Conservation (phyloP, 441 rosid genomes). For the Mallotus japonicus region DNA sequence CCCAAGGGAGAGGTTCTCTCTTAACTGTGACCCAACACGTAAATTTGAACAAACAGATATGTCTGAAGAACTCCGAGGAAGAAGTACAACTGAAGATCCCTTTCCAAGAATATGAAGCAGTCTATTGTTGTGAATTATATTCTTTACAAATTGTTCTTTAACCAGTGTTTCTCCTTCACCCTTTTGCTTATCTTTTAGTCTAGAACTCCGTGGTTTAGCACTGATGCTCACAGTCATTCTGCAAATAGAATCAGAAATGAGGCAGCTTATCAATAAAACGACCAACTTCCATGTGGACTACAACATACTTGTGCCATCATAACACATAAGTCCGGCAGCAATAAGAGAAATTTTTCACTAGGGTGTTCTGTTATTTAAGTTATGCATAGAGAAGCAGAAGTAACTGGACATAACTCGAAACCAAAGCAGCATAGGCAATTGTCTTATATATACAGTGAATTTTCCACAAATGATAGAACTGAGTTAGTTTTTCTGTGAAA, state of each 20-base stretch:
- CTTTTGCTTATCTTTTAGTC: conserved; percentile 86
- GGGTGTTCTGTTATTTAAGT: not conserved
- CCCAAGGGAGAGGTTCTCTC: conserved; percentile 40
- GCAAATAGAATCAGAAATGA: conserved; percentile 34
- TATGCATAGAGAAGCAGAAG: not conserved
- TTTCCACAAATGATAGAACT: not conserved
- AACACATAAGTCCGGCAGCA: conserved; percentile 2
- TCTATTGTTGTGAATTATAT: conserved; percentile 60
- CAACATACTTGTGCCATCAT: conserved; percentile 1
- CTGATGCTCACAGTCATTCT: conserved; percentile 54
- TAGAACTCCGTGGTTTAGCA: conserved; percentile 85
- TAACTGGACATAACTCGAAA: not conserved
- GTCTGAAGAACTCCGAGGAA: conserved; percentile 76
- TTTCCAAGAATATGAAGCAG: conserved; percentile 77
- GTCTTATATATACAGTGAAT: not conserved
- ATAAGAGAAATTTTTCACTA: not conserved
- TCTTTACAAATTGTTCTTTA: conserved; percentile 75
- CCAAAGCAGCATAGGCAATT: not conserved
- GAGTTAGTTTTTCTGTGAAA: conserved; percentile 4
- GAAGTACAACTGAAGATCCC: conserved; percentile 74
- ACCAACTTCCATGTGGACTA: not conserved
- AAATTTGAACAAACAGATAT: conserved; percentile 65
- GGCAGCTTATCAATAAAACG: not conserved
- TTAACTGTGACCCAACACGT: conserved; percentile 68
- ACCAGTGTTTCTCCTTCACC: conserved; percentile 84